These are phyloP conservation scores for Hygrophila difformis DNA, from an alignment of 257 asterid species.

Conservation along the genomic window DNA sequence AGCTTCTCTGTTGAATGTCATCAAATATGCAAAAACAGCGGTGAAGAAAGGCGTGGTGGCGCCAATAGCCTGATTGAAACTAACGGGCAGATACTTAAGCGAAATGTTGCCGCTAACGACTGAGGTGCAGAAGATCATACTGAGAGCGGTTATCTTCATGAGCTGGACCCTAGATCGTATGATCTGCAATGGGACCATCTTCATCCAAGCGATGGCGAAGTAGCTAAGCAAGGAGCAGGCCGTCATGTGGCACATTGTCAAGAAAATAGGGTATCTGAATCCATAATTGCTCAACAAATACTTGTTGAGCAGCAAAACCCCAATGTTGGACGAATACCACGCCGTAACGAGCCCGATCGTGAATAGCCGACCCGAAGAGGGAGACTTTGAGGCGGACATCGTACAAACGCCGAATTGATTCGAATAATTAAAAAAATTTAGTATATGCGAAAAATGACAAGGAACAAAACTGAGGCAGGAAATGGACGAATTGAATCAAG, in stretches of 20 bases:
- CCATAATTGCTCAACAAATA: slow-evolving; percentile 83
- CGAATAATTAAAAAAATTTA: too few relatives aligned
- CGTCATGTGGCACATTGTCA: slow-evolving; percentile 88
- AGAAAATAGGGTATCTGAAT: slow-evolving; percentile 81
- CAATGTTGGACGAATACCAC: slow-evolving; percentile 87
- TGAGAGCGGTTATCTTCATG: slow-evolving; percentile 70
- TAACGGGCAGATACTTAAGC: slow-evolving; percentile 73
- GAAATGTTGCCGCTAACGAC: slow-evolving; percentile 85
- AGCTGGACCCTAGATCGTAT: slow-evolving; percentile 84
- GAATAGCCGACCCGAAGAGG: slow-evolving; percentile 52
- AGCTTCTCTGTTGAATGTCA: slow-evolving; percentile 67
- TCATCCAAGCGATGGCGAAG: slow-evolving; percentile 86
- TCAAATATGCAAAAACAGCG: slow-evolving; percentile 68
- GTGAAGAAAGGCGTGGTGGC: slow-evolving; percentile 88
- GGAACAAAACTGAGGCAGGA: too few relatives aligned
- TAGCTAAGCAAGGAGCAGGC: slow-evolving; percentile 83
- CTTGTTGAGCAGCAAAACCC: slow-evolving; percentile 71
- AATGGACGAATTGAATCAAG: too few relatives aligned
- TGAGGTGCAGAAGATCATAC: slow-evolving; percentile 68
- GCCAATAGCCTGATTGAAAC: slow-evolving; percentile 86
- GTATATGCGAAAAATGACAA: too few relatives aligned
- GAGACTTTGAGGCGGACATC: too few relatives aligned
- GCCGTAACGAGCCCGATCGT: slow-evolving; percentile 73
- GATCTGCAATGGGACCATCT: slow-evolving; percentile 83
- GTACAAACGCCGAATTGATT: too few relatives aligned